phyloP scores from a whole-genome alignment of 2,329 filamentous ascomycete species.

The Trichoderma pleuroti region DNA sequence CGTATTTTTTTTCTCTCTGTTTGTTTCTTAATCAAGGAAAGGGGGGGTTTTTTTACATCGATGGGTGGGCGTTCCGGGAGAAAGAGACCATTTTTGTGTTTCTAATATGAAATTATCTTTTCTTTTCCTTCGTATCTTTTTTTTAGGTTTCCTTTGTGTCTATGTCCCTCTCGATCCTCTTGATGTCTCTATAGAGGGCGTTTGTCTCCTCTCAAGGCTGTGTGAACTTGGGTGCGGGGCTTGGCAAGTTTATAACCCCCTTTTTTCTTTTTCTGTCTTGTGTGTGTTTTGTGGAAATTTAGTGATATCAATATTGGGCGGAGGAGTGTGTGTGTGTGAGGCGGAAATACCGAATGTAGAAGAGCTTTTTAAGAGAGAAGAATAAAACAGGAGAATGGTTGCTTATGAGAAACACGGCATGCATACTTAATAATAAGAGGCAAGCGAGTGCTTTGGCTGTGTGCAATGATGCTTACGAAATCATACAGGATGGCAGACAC shows the following conservation, averaged over 20 bases:
- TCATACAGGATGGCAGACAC: background rate
- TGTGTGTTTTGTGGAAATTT: background rate
- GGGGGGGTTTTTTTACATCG: constrained; percentile 7
- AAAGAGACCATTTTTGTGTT: background rate
- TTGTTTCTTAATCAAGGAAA: constrained; percentile 23
- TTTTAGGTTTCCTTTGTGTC: background rate
- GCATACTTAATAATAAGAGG: background rate
- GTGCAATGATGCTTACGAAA: background rate
- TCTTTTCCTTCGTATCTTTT: background rate
- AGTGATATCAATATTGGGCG: background rate
- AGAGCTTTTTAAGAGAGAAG: background rate
- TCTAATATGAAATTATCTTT: constrained; percentile 6
- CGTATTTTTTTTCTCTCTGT: background rate
- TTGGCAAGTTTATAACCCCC: background rate
- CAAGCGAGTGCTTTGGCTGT: background rate
- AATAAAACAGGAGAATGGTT: background rate
- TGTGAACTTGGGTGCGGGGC: background rate
- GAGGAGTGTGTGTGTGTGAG: background rate
- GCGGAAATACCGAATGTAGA: background rate
- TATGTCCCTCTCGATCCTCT: background rate
- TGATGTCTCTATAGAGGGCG: background rate
- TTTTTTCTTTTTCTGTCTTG: background rate
- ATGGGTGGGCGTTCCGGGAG: constrained; percentile 27
- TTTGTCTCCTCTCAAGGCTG: background rate
- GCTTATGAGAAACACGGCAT: background rate